Conservation (phyloP, 139 green algal species). For the Mesotaenium endlicherianum region DNA sequence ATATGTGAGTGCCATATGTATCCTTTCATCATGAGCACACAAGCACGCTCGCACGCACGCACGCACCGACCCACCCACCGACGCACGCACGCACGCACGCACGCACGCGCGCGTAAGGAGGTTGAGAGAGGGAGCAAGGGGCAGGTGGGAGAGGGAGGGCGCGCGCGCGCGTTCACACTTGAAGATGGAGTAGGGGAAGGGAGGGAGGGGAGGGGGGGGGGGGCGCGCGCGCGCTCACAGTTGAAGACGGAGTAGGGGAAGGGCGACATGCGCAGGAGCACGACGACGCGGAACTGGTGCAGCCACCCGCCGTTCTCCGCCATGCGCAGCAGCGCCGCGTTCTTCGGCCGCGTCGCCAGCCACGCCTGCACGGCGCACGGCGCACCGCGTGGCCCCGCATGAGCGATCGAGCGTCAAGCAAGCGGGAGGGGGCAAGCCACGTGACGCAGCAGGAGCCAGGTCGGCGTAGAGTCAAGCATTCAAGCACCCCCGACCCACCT, state of each 20-base stretch:
- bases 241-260: conserved; percentile 43
- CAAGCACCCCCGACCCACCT: too few relatives aligned
- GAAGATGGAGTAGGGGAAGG: neutral
- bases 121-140: neutral
- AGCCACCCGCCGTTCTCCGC: conserved; percentile 31
- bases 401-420: too few relatives aligned
- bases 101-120: neutral
- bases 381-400: too few relatives aligned
- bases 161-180: neutral
- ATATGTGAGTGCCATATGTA: too few relatives aligned
- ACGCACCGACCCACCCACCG: too few relatives aligned
- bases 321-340: conserved; percentile 18
- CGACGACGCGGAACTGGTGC: conserved; percentile 36
- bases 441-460: too few relatives aligned
- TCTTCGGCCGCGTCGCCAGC: conserved; percentile 23
- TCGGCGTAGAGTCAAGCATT: too few relatives aligned
- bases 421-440: too few relatives aligned
- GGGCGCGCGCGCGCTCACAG: conserved; percentile 8
- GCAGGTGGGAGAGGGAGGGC: too few relatives aligned
- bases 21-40: too few relatives aligned
- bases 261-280: conserved; percentile 36
- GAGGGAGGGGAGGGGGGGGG: too few relatives aligned
- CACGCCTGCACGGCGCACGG: conserved; percentile 45
- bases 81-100: neutral
- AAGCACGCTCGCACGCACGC: too few relatives aligned